Conservation (phyloP, 495 filamentous ascomycete species). For the Astrothelium subdiscretum region DNA sequence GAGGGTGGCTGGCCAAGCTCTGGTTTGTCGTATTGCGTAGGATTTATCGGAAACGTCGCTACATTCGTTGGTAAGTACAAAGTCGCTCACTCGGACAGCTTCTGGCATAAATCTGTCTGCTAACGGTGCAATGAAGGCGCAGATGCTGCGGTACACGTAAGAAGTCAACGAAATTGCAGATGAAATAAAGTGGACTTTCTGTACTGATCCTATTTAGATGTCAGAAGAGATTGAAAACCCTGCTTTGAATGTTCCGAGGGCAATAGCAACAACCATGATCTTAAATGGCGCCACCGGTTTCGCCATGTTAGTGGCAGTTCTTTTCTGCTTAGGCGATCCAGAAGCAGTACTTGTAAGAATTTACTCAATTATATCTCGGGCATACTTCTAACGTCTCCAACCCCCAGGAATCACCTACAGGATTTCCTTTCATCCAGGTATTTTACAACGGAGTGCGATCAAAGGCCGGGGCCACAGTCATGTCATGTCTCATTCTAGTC, state of each 20-base stretch:
- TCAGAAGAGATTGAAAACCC: conserved; percentile 16
- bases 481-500: conserved; percentile 28
- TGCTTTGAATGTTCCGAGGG: conserved; percentile 13
- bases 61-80: conserved; percentile 16
- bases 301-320: conserved; percentile 13
- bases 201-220: conserved; percentile 2
- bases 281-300: conserved; percentile 14
- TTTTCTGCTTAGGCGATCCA: conserved; percentile 46
- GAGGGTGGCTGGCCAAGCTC: conserved; percentile 15
- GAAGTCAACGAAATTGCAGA: too few species aligned
- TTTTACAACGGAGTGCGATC: conserved; percentile 41
- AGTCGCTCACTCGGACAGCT: not conserved
- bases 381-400: too few species aligned
- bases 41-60: conserved; percentile 14
- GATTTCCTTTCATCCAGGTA: conserved; percentile 43
- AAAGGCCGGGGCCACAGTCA: conserved; percentile 40
- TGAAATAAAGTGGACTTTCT: too few species aligned
- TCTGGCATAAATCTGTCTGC: too few species aligned
- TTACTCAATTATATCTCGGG: too few species aligned
- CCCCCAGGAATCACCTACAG: conserved; percentile 24
- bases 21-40: conserved; percentile 15
- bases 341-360: too few species aligned
- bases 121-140: conserved; percentile 2
- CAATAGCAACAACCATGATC: conserved; percentile 12
- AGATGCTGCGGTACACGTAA: not conserved